These are phyloP conservation scores for Rutstroemia sp. DNA, from an alignment of 2,329 filamentous ascomycete species.

Conservation along the genomic window DNA sequence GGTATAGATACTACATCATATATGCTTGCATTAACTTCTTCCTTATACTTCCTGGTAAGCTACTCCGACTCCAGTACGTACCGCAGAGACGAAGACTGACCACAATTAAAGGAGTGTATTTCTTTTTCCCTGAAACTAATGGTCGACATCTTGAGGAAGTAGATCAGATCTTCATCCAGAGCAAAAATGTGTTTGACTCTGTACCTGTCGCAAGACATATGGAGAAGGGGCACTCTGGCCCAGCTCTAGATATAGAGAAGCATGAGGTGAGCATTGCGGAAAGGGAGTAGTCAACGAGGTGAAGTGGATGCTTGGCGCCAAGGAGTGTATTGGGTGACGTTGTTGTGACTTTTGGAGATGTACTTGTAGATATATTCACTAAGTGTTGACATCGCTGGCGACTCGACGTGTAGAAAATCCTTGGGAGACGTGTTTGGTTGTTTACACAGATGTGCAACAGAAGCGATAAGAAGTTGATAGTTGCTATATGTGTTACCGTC, in stretches of 20 bases:
- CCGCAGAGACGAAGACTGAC: neutral
- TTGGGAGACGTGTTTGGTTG: neutral
- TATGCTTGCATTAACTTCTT: constrained; percentile 39
- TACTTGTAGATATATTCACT: no score
- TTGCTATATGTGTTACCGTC: neutral
- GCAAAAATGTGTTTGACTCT: neutral
- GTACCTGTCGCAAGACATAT: constrained; percentile 1
- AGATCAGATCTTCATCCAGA: constrained; percentile 19
- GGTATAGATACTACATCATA: constrained; percentile 56
- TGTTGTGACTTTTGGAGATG: no score
- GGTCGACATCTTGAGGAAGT: constrained; percentile 29
- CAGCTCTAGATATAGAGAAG: neutral
- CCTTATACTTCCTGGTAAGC: constrained; percentile 3
- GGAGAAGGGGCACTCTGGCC: neutral
- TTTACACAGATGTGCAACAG: neutral
- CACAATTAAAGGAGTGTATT: constrained; percentile 39
- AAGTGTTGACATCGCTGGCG: neutral
- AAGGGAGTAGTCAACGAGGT: neutral
- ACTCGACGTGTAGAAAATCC: neutral
- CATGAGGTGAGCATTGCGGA: neutral
- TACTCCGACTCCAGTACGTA: no score
- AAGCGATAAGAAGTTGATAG: neutral
- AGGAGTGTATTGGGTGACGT: neutral
- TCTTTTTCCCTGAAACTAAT: constrained; percentile 51
- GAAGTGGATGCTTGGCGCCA: constrained; percentile 2